These are phyloP conservation scores for Allium fistulosum DNA, from an alignment of 106 monocot species.

Conservation along the genomic window DNA sequence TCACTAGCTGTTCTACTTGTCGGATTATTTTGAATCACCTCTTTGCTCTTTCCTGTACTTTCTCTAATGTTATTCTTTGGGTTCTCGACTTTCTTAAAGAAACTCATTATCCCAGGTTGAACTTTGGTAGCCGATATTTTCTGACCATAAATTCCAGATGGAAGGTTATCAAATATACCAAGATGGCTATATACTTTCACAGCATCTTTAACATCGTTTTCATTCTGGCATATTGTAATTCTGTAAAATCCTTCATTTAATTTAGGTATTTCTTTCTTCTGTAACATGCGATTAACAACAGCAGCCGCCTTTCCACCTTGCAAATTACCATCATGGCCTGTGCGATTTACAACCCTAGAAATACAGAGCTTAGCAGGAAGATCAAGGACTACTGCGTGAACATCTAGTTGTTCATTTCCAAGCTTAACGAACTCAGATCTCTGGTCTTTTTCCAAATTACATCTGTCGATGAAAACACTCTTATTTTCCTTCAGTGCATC, in stretches of 20 bases:
- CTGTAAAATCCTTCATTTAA: constrained; percentile 79
- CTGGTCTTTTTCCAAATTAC: constrained; percentile 77
- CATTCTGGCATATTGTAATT: constrained; percentile 72
- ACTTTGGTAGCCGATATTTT: constrained; percentile 64
- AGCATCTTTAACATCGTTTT: constrained; percentile 55
- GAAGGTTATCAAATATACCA: constrained; percentile 48
- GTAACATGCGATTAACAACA: constrained; percentile 92
- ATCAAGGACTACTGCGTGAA: constrained; percentile 86
- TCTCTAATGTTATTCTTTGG: constrained; percentile 8
- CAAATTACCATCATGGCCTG: constrained; percentile 85
- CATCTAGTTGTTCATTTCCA: constrained; percentile 29
- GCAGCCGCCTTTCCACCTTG: constrained; percentile 93
- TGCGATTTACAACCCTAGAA: constrained; percentile 72
- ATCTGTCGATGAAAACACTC: constrained; percentile 83
- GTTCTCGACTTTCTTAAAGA: constrained; percentile 69
- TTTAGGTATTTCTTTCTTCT: constrained; percentile 71
- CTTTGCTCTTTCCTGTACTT: constrained; percentile 10
- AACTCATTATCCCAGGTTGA: constrained; percentile 89
- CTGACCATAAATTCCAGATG: constrained; percentile 74
- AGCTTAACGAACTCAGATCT: constrained; percentile 81
- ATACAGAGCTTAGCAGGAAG: constrained; percentile 86
- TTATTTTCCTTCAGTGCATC: constrained; percentile 67
- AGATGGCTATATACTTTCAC: constrained; percentile 48
- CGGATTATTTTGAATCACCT: constrained; percentile 2
- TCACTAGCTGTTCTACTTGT: constrained; percentile 6